Evolutionary conservation across 306 rosid species (phyloP).

Genomic region (Benincasa hispida): DNA sequence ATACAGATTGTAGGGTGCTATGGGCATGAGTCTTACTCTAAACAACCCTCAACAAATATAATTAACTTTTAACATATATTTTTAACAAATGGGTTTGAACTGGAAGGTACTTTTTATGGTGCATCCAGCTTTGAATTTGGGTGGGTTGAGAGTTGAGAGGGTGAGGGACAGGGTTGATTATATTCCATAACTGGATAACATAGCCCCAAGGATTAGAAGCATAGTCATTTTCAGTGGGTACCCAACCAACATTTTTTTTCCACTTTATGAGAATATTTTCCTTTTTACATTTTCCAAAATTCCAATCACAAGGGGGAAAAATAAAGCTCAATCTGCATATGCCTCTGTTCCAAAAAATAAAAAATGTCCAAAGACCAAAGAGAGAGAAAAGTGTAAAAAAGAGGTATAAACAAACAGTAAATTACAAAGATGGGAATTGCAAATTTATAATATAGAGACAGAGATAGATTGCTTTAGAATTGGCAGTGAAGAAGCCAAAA

Average conservation of each 20-base stretch:
- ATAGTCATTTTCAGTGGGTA: slow-evolving; percentile 1
- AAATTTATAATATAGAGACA: neutral
- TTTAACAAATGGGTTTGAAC: neutral
- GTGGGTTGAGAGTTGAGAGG: neutral
- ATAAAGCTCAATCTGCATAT: neutral
- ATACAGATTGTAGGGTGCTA: no score
- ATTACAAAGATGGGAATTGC: neutral
- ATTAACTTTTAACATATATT: no score
- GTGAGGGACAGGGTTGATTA: neutral
- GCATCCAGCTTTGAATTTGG: neutral
- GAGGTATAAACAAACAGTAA: neutral
- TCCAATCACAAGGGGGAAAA: neutral
- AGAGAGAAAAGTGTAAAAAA: neutral
- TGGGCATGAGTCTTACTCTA: no score
- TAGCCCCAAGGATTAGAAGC: neutral
- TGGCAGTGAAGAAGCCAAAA: neutral
- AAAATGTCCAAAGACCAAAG: neutral
- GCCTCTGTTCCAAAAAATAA: neutral
- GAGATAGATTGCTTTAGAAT: neutral
- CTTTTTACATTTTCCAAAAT: neutral
- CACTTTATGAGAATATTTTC: neutral
- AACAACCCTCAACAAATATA: no score
- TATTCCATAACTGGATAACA: neutral
- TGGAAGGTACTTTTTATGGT: neutral
- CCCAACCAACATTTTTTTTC: neutral